Percentiles rank a stretch among this genome's conserved stretches.
phyloP scores from a whole-genome alignment of 2,329 filamentous ascomycete species.

The Colletotrichum melonis region DNA sequence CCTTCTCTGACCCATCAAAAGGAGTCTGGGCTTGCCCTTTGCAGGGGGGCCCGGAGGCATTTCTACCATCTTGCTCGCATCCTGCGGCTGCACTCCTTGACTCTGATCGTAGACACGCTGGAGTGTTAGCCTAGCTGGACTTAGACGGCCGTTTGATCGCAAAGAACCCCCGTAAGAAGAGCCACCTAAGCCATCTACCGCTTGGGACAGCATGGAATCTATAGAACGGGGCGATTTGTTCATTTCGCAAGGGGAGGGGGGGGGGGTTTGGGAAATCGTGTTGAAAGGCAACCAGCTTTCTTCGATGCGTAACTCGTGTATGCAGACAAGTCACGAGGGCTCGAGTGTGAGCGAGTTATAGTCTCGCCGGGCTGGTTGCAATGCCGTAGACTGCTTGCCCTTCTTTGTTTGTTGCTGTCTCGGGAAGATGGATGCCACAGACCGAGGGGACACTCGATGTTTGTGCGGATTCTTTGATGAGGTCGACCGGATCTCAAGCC shows the following conservation, averaged over 20 bases:
- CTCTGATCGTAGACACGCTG: slow-evolving; percentile 73
- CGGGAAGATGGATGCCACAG: slow-evolving; percentile 30
- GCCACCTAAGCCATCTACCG: slow-evolving; percentile 27
- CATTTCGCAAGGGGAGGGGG: neutral
- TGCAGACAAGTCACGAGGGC: neutral
- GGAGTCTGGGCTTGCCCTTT: slow-evolving; percentile 82
- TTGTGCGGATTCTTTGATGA: slow-evolving; percentile 7
- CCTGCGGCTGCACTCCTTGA: slow-evolving; percentile 59
- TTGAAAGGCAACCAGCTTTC: neutral
- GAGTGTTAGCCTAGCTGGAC: slow-evolving; percentile 72
- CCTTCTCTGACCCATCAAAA: slow-evolving; percentile 97
- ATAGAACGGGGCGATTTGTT: slow-evolving; percentile 7
- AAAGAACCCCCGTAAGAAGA: slow-evolving; percentile 42
- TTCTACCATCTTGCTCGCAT: slow-evolving; percentile 58
- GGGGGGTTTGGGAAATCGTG: too few relatives aligned
- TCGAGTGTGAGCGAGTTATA: neutral
- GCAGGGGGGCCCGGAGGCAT: slow-evolving; percentile 56
- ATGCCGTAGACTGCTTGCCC: neutral
- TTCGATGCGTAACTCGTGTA: too few relatives aligned
- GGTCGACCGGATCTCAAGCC: slow-evolving; percentile 12
- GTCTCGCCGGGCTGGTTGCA: neutral
- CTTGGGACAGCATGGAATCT: slow-evolving; percentile 34
- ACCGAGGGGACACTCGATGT: slow-evolving; percentile 3
- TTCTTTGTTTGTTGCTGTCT: slow-evolving; percentile 39
- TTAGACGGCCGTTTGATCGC: slow-evolving; percentile 53